Percentiles rank a stretch among this genome's conserved stretches.
Evolutionary conservation across 345 rosid species (phyloP).

Genomic region (Fremontodendron californicum): DNA sequence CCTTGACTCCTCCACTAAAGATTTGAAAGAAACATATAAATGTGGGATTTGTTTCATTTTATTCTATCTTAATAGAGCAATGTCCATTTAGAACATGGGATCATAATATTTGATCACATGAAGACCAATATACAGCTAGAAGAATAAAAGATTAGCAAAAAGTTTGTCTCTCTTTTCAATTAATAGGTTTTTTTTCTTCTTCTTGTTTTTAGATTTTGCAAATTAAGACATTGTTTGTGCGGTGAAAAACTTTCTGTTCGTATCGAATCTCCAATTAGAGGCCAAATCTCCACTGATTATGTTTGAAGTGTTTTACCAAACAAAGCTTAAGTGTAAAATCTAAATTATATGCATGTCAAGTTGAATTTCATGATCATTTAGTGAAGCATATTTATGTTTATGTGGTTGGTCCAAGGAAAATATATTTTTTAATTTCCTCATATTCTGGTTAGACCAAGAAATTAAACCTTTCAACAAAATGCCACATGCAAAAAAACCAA

Average conservation of each 20-base stretch:
- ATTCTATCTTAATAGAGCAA: conserved; percentile 18
- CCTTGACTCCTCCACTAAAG: conserved; percentile 58
- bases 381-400: neutral
- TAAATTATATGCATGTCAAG: neutral
- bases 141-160: neutral
- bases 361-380: neutral
- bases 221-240: no score
- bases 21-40: conserved; percentile 17
- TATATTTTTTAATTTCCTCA: neutral
- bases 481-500: neutral
- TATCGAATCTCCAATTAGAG: no score
- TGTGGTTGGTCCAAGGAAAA: neutral
- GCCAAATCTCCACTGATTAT: no score
- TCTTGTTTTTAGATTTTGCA: no score
- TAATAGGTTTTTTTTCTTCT: neutral
- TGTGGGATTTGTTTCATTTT: conserved; percentile 26
- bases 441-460: conserved; percentile 9
- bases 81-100: conserved; percentile 20
- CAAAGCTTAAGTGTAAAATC: neutral
- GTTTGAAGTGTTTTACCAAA: no score
- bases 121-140: conserved; percentile 18
- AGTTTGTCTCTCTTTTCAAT: neutral
- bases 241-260: no score
- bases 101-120: conserved; percentile 26
- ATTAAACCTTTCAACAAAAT: conserved; percentile 8